These are phyloP conservation scores for Proliferodiscus dingleyae DNA, from an alignment of 2,329 filamentous ascomycete genomes.

Conservation along the genomic window DNA sequence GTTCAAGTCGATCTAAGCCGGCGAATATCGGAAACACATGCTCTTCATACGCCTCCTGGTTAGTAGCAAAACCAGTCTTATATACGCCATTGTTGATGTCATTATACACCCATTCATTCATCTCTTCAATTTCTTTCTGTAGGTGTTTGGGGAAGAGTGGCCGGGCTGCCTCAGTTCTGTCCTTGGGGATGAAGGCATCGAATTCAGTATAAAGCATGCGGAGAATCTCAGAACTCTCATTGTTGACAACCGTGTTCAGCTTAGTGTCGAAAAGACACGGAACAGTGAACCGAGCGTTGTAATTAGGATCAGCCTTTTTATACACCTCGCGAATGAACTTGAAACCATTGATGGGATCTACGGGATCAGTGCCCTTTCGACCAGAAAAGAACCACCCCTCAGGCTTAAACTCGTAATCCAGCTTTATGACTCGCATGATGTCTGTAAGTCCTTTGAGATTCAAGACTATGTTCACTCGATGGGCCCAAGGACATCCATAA, in stretches of 20 bases:
- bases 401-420: slow-evolving; percentile 3
- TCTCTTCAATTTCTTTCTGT: slow-evolving; percentile 59
- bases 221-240: slow-evolving; percentile 76
- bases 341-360: slow-evolving; percentile 33
- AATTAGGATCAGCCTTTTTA: slow-evolving; percentile 57
- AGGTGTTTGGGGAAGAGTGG: slow-evolving; percentile 59
- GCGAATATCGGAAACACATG: slow-evolving; percentile 67
- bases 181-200: slow-evolving; percentile 13
- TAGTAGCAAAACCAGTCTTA: slow-evolving; percentile 75
- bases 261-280: slow-evolving; percentile 62
- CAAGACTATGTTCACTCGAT: slow-evolving; percentile 77
- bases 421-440: slow-evolving; percentile 35
- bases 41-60: slow-evolving; percentile 73
- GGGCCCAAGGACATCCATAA: slow-evolving; percentile 60
- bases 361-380: slow-evolving; percentile 1
- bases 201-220: slow-evolving; percentile 67
- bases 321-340: slow-evolving; percentile 62
- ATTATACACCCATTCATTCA: slow-evolving; percentile 75
- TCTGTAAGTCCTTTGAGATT: slow-evolving; percentile 88
- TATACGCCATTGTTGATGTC: slow-evolving; percentile 65
- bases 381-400: slow-evolving; percentile 17
- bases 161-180: background rate
- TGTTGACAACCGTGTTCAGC: slow-evolving; percentile 63
- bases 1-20: slow-evolving; percentile 70
- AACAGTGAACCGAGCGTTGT: slow-evolving; percentile 62